A percentile compares a stretch with the other conserved stretches of the same genome.
Conservation (phyloP, 306 rosid genomes). For the Acacia acuminata region DNA sequence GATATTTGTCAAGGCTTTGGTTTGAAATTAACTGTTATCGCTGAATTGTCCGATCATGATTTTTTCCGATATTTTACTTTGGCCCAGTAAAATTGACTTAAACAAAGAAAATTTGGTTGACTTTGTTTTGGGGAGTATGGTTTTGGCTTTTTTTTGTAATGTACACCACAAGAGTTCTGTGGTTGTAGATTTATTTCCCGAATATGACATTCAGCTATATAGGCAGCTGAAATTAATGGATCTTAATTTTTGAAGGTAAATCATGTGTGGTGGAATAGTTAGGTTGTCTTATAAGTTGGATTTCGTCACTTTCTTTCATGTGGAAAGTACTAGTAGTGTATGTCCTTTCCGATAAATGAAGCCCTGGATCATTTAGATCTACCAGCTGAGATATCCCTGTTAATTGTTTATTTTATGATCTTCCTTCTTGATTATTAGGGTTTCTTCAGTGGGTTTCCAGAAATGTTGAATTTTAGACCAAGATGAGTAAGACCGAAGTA, state of each 20-base stretch:
- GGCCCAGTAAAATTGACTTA: background rate
- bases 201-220: background rate
- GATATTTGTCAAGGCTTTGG: conserved; percentile 8
- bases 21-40: background rate
- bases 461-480: conserved; percentile 44
- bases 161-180: conserved; percentile 12
- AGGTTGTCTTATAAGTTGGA: background rate
- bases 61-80: conserved; percentile 15
- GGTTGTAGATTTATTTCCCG: conserved; percentile 22
- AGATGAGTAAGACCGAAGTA: conserved; percentile 70
- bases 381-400: background rate
- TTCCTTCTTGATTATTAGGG: conserved; percentile 24
- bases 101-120: background rate
- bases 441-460: conserved; percentile 16
- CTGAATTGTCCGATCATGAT: background rate
- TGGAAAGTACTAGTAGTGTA: background rate
- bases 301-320: background rate
- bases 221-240: conserved; percentile 18
- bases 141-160: conserved; percentile 18
- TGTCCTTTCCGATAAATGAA: background rate
- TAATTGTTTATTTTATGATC: background rate
- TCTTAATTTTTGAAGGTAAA: conserved; percentile 5
- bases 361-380: conserved; percentile 33
- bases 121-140: conserved; percentile 1
- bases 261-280: background rate